Base-by-base conservation (phyloP, 2,329 filamentous ascomycete species). In the Tolypocladium tropicale region DNA sequence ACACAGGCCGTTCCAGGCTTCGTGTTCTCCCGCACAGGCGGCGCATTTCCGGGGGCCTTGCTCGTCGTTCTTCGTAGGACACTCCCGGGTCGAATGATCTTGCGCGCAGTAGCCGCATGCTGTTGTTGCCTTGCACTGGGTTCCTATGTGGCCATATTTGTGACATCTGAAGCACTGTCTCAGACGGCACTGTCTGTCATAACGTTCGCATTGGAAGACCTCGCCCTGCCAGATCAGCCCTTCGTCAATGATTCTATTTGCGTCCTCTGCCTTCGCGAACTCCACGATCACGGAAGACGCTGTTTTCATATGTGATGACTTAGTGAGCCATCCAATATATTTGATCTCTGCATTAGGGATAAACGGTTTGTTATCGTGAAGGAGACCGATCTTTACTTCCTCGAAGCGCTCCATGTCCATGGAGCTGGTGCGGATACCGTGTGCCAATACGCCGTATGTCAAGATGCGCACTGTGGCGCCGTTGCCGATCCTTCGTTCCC, bases 101-200 rank as follows among this genome's bases (percentile, higher is more conserved):
- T 53, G 36, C 21, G 52, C 52, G 52, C 18, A 58, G 53, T 58
- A 58, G 54, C 56, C 53, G 52, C 48, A 57, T 59, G 23, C 48
- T 53, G 28, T 46, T 10, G 23, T 53, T 57, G 52, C 58, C 52
- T 57, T 59, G 21, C 34, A 59, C 41, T 58, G 30, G 49, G 55
- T 59, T 57, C 50, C 50, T 59, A 56, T 56, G 37, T 58, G 41
- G 55, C 57, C 32, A 14, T 59, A 57, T 49, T 50, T 23, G n/a
- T 53, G 18, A 16, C 32, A 58, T 36, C 36, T 57, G 16, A 57
- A 57, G 49, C 34, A 58, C 50, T 59, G 43, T 25, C 54, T 58
- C 18, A 56, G 37, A 28, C 54, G 33, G 58, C 52, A 56, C 39
- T 23, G 39, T 23, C 39, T 25, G 10, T 25, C 39, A 21, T 43